phyloP scores from a whole-genome alignment of 352 stramenopile genomes.

The Saprolegnia parasitica region DNA sequence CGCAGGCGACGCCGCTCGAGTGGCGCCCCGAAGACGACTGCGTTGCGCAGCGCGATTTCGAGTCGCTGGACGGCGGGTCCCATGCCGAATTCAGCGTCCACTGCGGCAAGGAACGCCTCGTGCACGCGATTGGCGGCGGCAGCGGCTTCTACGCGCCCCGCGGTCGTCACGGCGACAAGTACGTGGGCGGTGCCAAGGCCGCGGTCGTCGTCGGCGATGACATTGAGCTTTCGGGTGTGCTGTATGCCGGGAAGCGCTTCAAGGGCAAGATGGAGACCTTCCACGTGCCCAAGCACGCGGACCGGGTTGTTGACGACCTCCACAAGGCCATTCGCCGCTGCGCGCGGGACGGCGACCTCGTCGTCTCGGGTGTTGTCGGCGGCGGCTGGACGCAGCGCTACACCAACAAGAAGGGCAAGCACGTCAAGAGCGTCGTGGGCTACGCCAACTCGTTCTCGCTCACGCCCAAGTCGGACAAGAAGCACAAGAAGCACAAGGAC shows the following conservation, averaged over 20 bases:
- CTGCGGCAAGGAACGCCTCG: constrained; percentile 1
- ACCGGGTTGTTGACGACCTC: constrained; percentile 16
- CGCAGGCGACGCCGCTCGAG: constrained; percentile 10
- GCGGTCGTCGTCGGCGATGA: constrained; percentile 8
- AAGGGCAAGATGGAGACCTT: background rate
- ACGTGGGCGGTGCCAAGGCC: constrained; percentile 15
- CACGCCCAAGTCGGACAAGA: background rate
- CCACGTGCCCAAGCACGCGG: background rate
- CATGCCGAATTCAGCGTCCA: constrained; percentile 22
- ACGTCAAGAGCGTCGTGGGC: background rate
- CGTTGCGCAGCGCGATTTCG: constrained; percentile 5
- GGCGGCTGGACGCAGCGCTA: constrained; percentile 26
- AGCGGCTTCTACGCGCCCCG: constrained; percentile 20
- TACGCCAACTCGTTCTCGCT: background rate
- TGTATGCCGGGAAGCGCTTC: constrained; percentile 16
- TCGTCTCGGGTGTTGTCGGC: constrained; percentile 7
- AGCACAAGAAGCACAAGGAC: background rate
- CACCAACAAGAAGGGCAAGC: constrained; percentile 1
- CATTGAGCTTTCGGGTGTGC: constrained; percentile 4
- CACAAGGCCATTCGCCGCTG: constrained; percentile 9
- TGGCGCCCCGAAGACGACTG: constrained; percentile 19
- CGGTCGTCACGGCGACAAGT: constrained; percentile 12
- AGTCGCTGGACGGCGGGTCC: constrained; percentile 18
- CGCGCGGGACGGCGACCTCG: constrained; percentile 6
- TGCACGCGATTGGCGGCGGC: constrained; percentile 22